Base-by-base conservation (phyloP, 2,329 filamentous ascomycete species). In the Penicillium sp. region DNA sequence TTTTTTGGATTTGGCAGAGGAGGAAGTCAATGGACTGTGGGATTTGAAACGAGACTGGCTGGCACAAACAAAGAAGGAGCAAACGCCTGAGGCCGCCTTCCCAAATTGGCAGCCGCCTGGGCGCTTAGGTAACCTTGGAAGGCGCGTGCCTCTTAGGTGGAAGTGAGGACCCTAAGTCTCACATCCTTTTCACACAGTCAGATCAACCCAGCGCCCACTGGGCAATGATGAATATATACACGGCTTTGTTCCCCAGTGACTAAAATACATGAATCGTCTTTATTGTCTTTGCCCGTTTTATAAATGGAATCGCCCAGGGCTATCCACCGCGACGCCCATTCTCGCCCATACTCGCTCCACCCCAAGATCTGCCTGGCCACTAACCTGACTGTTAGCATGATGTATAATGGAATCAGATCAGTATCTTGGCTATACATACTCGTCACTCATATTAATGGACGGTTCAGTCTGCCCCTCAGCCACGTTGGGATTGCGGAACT, bases 281-380 rank as follows among this genome's bases (percentile, higher is more conserved):
- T 16, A 3, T 16, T 11, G 5, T 14, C 47, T 40, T 42, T 26
- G 24, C n/a, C 40, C 33, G 12, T 24, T 24, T 60, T 52, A 74
- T 3, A 74, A 62, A 57, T 73, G 70, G 49, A 72, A 73, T 58
- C 72, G 65, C 35, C 64, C 63, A 3, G 67, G 61, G 21, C 60
- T 64, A 0, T 66, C 63, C 6, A 71, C 63, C 11, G 61, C 18
- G 7, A 72, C 60, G 0, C 70, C 70, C 28, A 69, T 38, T 23
- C 71, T 63, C 48, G 68, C 56, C 71, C 71, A 74, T 62, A 71
- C 68, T 3, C 59, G 64, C 55, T 72, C 71, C 5, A 73, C 70
- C 21, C 67, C 68, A 68, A 74, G 71, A 56, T 74, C 71, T 49
- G 70, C 71, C 55, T 58, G 65, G 6, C 70, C 71, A 60, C 71